Conservation (phyloP, 768 basidiomycete genomes). For the Leccinum disarticulatum region DNA sequence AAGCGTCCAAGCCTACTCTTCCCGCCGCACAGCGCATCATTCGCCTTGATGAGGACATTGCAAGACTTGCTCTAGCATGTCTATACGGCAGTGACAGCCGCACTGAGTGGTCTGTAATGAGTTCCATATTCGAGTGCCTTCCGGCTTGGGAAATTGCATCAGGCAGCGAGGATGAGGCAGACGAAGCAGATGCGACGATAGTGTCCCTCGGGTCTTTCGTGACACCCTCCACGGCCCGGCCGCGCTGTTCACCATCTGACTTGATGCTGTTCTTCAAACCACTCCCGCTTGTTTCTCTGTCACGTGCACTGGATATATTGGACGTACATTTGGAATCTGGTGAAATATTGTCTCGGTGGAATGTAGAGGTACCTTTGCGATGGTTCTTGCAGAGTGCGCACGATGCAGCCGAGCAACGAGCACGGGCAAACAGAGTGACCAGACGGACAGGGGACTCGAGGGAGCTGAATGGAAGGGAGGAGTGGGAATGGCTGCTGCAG, state of each 20-base stretch:
- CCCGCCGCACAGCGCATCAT: conserved; percentile 70
- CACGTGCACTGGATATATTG: conserved; percentile 82
- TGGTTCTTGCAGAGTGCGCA: conserved; percentile 85
- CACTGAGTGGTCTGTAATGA: conserved; percentile 82
- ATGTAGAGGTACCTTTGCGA: conserved; percentile 74
- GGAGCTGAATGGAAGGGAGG: conserved; percentile 58
- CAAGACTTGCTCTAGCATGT: conserved; percentile 81
- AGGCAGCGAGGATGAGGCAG: conserved; percentile 62
- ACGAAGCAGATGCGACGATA: conserved; percentile 80
- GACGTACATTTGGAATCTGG: conserved; percentile 94
- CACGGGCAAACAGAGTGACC: conserved; percentile 87
- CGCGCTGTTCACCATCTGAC: conserved; percentile 61
- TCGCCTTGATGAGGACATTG: conserved; percentile 79
- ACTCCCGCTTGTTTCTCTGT: conserved; percentile 70
- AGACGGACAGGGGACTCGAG: conserved; percentile 60
- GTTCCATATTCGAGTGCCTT: conserved; percentile 90
- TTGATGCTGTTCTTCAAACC: conserved; percentile 82
- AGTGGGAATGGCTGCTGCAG: conserved; percentile 86
- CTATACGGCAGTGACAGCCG: conserved; percentile 79
- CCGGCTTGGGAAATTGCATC: conserved; percentile 78
- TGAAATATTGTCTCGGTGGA: conserved; percentile 89
- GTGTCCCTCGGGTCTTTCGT: conserved; percentile 79
- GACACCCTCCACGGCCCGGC: conserved; percentile 63
- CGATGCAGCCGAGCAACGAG: conserved; percentile 67
- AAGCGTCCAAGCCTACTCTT: conserved; percentile 89